Evolutionary conservation across 306 rosid species (phyloP).

Genomic region (Dryas drummondii): DNA sequence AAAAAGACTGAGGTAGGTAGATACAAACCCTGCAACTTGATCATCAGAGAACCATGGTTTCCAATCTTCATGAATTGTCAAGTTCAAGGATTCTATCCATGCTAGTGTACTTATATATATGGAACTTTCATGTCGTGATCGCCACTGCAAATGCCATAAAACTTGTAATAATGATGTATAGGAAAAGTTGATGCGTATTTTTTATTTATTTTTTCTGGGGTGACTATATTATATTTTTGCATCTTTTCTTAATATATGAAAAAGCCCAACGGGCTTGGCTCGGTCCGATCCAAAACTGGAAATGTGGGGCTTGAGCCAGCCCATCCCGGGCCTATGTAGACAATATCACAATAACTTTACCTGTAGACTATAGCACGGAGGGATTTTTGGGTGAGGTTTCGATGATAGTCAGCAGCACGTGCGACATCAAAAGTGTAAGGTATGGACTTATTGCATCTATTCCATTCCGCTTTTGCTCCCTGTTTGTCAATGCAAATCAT

Average conservation of each 20-base stretch:
- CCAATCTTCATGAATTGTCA: constrained; percentile 32
- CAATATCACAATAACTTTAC: background rate
- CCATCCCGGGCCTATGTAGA: too few species aligned
- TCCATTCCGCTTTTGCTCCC: constrained; percentile 8
- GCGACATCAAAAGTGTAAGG: constrained; percentile 2
- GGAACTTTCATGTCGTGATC: constrained; percentile 42
- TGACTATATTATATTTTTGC: too few species aligned
- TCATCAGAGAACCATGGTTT: constrained; percentile 43
- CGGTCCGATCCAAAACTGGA: too few species aligned
- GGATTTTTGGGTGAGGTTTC: constrained; percentile 8
- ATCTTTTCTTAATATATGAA: too few species aligned
- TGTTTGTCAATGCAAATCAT: background rate
- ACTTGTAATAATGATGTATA: too few species aligned
- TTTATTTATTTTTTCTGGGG: too few species aligned
- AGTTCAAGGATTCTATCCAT: constrained; percentile 45
- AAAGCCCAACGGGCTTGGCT: too few species aligned
- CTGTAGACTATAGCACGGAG: constrained; percentile 16
- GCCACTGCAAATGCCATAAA: constrained; percentile 26
- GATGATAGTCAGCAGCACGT: background rate
- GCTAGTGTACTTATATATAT: constrained; percentile 30
- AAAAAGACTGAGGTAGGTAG: too few species aligned
- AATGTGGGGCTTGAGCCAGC: too few species aligned
- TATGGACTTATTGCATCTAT: constrained; percentile 4
- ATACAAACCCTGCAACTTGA: constrained; percentile 45
- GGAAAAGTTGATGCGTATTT: too few species aligned